Percentiles rank a stretch among this genome's conserved stretches.
These are phyloP conservation scores for Termitomyces sp. DNA, from an alignment of 768 basidiomycete genomes.

Conservation along the genomic window DNA sequence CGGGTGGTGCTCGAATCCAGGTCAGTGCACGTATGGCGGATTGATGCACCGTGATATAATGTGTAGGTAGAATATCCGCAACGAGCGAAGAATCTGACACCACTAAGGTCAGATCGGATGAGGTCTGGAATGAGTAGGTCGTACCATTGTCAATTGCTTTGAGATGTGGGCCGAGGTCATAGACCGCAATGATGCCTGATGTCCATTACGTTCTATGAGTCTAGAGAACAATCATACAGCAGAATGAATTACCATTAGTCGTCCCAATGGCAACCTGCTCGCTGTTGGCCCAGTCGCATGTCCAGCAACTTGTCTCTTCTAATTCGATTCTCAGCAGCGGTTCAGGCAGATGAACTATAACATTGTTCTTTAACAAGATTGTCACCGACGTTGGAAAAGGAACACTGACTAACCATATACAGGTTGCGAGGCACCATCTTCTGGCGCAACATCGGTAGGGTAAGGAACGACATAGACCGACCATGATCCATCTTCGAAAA, in stretches of 20 bases:
- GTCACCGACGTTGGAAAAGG: background rate
- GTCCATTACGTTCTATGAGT: constrained; percentile 57
- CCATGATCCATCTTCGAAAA: constrained; percentile 84
- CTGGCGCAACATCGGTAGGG: constrained; percentile 46
- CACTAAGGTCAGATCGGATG: background rate
- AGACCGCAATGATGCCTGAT: constrained; percentile 52
- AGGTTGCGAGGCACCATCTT: constrained; percentile 24
- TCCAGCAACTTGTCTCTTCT: constrained; percentile 71
- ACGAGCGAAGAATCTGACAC: constrained; percentile 22
- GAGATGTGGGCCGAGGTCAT: constrained; percentile 44
- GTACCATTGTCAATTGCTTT: constrained; percentile 29
- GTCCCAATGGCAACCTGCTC: constrained; percentile 78
- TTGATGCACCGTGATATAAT: constrained; percentile 73
- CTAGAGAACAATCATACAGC: constrained; percentile 31
- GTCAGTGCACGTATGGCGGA: constrained; percentile 71
- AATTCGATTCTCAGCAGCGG: constrained; percentile 72
- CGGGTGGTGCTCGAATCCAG: constrained; percentile 70
- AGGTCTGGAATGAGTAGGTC: background rate
- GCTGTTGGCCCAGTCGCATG: constrained; percentile 89
- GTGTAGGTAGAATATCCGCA: constrained; percentile 54
- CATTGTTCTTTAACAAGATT: background rate
- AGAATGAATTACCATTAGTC: constrained; percentile 58
- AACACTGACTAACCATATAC: constrained; percentile 41
- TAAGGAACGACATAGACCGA: constrained; percentile 77
- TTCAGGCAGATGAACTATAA: constrained; percentile 51